Conservation (phyloP, 768 basidiomycete genomes). For the Brasilioporus rufonigricans region DNA sequence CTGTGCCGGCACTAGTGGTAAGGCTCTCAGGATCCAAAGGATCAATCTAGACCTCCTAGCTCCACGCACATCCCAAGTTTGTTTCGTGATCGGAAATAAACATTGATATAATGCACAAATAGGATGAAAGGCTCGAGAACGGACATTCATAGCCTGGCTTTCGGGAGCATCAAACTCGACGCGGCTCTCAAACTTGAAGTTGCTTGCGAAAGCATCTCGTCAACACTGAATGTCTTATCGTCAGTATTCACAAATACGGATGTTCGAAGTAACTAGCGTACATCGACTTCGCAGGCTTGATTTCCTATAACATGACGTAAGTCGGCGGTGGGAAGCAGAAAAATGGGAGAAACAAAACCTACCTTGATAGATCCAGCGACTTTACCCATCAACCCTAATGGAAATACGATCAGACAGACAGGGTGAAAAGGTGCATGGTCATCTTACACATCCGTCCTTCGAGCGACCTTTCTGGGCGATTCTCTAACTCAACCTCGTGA, state of each 20-base stretch:
- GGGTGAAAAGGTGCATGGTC: neutral
- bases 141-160: constrained; percentile 45
- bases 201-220: constrained; percentile 76
- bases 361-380: constrained; percentile 71
- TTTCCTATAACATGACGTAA: constrained; percentile 43
- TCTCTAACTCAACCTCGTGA: constrained; percentile 68
- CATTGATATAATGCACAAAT: neutral
- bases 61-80: neutral
- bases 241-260: constrained; percentile 8
- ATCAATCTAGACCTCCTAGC: neutral
- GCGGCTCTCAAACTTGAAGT: constrained; percentile 52
- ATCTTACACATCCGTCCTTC: constrained; percentile 59
- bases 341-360: constrained; percentile 18
- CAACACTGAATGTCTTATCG: constrained; percentile 50
- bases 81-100: neutral
- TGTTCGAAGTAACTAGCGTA: constrained; percentile 33
- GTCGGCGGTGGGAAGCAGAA: neutral
- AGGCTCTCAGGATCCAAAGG: neutral
- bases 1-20: no score
- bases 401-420: constrained; percentile 1
- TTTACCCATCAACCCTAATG: constrained; percentile 72
- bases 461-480: constrained; percentile 63
- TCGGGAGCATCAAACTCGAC: constrained; percentile 39
- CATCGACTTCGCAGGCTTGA: constrained; percentile 86
- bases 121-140: neutral